Percentiles rank a stretch among this genome's conserved stretches.
These are phyloP conservation scores for Solanum pinnatisectum DNA, from an alignment of 257 asterid genomes.

Conservation along the genomic window DNA sequence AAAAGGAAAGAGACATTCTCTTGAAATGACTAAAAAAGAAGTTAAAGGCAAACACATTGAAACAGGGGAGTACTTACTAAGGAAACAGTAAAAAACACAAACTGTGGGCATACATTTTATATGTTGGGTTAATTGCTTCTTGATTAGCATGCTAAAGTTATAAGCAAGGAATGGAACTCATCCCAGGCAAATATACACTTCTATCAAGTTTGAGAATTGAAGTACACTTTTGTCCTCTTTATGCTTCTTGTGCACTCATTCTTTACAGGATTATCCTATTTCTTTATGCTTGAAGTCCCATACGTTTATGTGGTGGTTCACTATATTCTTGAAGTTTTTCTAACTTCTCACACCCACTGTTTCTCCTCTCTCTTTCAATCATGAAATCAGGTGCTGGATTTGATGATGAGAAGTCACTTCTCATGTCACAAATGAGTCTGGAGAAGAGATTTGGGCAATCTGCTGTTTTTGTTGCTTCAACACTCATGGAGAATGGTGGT, in stretches of 20 bases:
- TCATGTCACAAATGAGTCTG: conserved; percentile 92
- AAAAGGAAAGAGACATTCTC: neutral
- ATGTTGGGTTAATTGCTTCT: neutral
- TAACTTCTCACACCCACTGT: neutral
- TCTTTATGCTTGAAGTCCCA: neutral
- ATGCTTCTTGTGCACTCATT: neutral
- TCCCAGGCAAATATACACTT: neutral
- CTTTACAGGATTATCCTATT: neutral
- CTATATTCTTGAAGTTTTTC: neutral
- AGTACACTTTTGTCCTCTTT: neutral
- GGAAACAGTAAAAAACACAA: neutral
- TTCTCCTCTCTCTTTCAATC: neutral
- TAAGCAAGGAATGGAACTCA: neutral
- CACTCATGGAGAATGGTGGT: conserved; percentile 96
- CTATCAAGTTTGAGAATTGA: neutral
- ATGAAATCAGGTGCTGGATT: conserved; percentile 68
- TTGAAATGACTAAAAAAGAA: neutral
- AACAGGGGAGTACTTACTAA: neutral
- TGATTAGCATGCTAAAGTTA: neutral
- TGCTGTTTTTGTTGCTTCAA: conserved; percentile 94
- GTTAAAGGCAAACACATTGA: neutral
- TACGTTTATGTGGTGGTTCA: neutral
- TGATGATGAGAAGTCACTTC: conserved; percentile 85
- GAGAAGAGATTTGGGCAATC: conserved; percentile 98
- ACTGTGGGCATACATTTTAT: neutral